Conservation (phyloP, 805 yeast species). For the Wickerhamomyces rabaulensis region DNA sequence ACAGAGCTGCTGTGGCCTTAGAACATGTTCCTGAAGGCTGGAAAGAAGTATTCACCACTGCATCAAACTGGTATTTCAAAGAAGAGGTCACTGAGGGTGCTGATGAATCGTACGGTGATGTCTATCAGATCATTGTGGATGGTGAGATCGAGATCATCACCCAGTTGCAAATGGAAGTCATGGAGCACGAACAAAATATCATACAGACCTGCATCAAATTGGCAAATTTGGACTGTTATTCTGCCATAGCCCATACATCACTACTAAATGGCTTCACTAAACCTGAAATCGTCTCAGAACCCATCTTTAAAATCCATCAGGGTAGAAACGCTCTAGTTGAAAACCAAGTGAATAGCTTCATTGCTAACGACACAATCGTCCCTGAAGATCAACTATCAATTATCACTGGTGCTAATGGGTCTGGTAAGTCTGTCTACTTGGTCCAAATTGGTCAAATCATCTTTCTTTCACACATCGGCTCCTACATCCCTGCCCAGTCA, state of each 20-base stretch:
- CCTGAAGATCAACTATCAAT: conserved; percentile 26
- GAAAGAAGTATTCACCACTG: conserved; percentile 34
- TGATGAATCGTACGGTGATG: conserved; percentile 37
- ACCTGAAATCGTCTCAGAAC: conserved; percentile 28
- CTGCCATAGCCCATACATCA: conserved; percentile 31
- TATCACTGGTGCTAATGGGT: conserved; percentile 45
- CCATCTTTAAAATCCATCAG: conserved; percentile 26
- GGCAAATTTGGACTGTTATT: conserved; percentile 33
- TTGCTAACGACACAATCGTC: conserved; percentile 37
- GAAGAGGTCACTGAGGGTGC: conserved; percentile 24
- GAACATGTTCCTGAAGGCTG: conserved; percentile 18
- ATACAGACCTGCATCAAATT: conserved; percentile 18
- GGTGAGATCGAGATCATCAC: conserved; percentile 36
- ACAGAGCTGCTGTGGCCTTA: conserved; percentile 3
- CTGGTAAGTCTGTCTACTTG: conserved; percentile 49
- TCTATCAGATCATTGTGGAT: conserved; percentile 35
- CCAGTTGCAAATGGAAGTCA: conserved; percentile 24
- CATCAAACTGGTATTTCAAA: conserved; percentile 33
- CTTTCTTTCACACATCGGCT: conserved; percentile 48
- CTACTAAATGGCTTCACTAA: conserved; percentile 22
- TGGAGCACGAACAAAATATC: conserved; percentile 11
- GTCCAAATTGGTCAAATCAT: conserved; percentile 44
- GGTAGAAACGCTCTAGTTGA: conserved; percentile 48
- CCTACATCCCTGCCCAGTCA: conserved; percentile 44
- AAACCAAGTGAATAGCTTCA: conserved; percentile 30